Base-by-base conservation (phyloP, 2,329 filamentous ascomycete species). In the Penicillium sp. region DNA sequence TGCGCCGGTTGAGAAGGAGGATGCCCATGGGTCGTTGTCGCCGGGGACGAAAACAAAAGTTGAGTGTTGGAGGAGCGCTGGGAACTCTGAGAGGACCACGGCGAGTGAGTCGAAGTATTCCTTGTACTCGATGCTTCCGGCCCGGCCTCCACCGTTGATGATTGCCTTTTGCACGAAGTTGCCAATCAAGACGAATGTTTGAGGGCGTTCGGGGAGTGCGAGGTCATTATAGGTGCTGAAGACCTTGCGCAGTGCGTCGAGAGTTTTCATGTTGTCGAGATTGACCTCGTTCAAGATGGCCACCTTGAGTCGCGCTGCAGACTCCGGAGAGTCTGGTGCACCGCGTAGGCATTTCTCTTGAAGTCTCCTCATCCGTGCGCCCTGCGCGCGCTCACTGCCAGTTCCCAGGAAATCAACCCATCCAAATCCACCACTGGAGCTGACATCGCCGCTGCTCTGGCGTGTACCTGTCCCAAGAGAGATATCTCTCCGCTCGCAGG, bases 1-100 rank as follows among this genome's bases (percentile, higher is more conserved):
- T 50, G 78, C 78, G 24, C 79, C 80, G 40, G 75, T 72, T 35
- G 79, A 78, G 73, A 96, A 96, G 2, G 92, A 85, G 0, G 92
- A 96, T 5, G 89, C 86, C 95, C 95, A 99, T n/a, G 91, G 93
- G 73, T 99, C 95, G 73, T 97, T 96, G 77, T 98, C 94, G 33
- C 95, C 95, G 0, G 95, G 95, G 0, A 98, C 90, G 71, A 99
- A 96, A 35, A 96, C 82, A 73, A 98, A 96, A 0, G 90, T 94
- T 5, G 90, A 89, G 27, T 85, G 84, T 57, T 89, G 88, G 44
- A 98, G 83, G 14, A 99, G 83, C 0, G 85, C 82, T 3, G 92
- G 91, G 70, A 92, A 98, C 66, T 98, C 92, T 7, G 90, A 83
- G 6, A 99, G 83, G 1, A 91, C 84, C 2, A 88, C 87, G 3